Conservation (phyloP, 805 yeast species). For the Saccharomycopsis fermentans region DNA sequence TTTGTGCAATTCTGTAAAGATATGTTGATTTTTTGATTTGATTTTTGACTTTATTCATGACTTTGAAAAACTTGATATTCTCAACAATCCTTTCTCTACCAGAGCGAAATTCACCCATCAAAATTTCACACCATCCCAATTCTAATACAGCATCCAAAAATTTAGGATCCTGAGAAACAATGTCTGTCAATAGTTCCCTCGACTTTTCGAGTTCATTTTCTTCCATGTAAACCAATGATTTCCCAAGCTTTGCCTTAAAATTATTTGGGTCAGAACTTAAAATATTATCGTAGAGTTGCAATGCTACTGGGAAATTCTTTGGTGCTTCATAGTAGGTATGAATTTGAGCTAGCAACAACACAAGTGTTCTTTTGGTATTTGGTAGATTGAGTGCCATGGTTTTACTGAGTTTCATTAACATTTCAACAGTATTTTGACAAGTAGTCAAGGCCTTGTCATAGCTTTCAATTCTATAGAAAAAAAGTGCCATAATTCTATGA, state of each 20-base stretch:
- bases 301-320: slow-evolving; percentile 68
- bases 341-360: slow-evolving; percentile 59
- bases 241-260: slow-evolving; percentile 65
- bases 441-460: slow-evolving; percentile 52
- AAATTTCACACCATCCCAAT: slow-evolving; percentile 68
- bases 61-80: neutral
- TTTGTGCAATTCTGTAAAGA: slow-evolving; percentile 67
- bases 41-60: neutral
- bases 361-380: slow-evolving; percentile 46
- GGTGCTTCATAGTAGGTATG: slow-evolving; percentile 88
- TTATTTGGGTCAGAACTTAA: slow-evolving; percentile 37
- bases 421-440: slow-evolving; percentile 49
- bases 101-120: slow-evolving; percentile 34
- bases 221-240: slow-evolving; percentile 67
- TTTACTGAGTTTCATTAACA: slow-evolving; percentile 39
- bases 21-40: slow-evolving; percentile 39
- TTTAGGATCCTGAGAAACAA: slow-evolving; percentile 38
- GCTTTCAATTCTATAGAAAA: slow-evolving; percentile 49
- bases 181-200: slow-evolving; percentile 37
- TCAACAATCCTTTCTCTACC: slow-evolving; percentile 51
- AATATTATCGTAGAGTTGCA: slow-evolving; percentile 57
- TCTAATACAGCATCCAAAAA: slow-evolving; percentile 56
- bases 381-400: slow-evolving; percentile 38
- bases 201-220: slow-evolving; percentile 51
- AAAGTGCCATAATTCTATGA: slow-evolving; percentile 52